Evolutionary conservation across 2,329 filamentous ascomycete species (phyloP).

Genomic region (Mycocentrospora acerina): DNA sequence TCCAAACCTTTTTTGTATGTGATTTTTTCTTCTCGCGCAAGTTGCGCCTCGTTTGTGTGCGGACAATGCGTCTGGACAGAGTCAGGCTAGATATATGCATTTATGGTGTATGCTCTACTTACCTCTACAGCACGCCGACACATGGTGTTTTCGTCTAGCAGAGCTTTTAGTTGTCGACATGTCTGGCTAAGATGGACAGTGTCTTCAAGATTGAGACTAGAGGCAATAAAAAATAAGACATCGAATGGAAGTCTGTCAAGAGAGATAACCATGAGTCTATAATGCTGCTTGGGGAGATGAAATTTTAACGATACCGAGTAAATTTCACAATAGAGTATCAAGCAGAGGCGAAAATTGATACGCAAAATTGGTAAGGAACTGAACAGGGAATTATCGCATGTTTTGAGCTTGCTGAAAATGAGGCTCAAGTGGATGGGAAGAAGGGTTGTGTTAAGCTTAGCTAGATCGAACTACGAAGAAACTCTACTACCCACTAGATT

Average conservation of each 20-base stretch:
- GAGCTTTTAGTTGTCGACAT: slow-evolving; percentile 53
- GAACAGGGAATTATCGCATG: too few relatives aligned
- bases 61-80: slow-evolving; percentile 42
- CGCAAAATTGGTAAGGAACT: too few relatives aligned
- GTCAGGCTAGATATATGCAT: slow-evolving; percentile 11
- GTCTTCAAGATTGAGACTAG: slow-evolving; percentile 59
- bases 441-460: too few relatives aligned
- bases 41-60: slow-evolving; percentile 49
- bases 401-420: too few relatives aligned
- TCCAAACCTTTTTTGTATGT: slow-evolving; percentile 58
- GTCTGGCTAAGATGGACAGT: slow-evolving; percentile 58
- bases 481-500: too few relatives aligned
- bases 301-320: too few relatives aligned
- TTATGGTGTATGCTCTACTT: slow-evolving; percentile 17
- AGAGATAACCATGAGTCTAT: slow-evolving; percentile 26
- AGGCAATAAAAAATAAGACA: slow-evolving; percentile 61
- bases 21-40: slow-evolving; percentile 39
- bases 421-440: too few relatives aligned
- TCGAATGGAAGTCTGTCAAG: slow-evolving; percentile 62
- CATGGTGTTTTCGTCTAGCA: slow-evolving; percentile 58
- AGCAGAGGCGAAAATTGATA: too few relatives aligned
- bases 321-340: too few relatives aligned
- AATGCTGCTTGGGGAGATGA: background rate
- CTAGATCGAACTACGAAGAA: too few relatives aligned
- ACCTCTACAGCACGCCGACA: slow-evolving; percentile 63